These are phyloP conservation scores for Acaromyces ingoldii DNA, from an alignment of 1,284 basidiomycete genomes.

Conservation along the genomic window DNA sequence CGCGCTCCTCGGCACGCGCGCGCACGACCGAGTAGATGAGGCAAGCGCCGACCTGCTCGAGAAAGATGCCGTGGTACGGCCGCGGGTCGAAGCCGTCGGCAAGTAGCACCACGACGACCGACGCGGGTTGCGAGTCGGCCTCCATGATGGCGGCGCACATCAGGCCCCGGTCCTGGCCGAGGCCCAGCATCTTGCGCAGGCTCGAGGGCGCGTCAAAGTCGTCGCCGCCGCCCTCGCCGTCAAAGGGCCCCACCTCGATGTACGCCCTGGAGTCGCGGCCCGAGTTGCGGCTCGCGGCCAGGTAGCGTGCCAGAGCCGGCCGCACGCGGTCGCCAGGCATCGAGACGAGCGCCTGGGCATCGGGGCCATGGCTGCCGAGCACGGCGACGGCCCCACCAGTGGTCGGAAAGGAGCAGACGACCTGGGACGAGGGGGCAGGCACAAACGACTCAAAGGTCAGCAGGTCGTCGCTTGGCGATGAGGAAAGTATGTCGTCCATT, in stretches of 20 bases:
- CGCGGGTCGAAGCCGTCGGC: no score
- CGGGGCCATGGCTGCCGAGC: not conserved
- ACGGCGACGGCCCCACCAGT: not conserved
- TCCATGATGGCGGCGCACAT: not conserved
- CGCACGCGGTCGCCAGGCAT: not conserved
- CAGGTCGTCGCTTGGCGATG: not conserved
- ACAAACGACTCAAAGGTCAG: not conserved
- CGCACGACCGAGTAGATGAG: constrained; percentile 1
- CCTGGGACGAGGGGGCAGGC: not conserved
- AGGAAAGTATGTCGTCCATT: not conserved
- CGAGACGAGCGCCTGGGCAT: not conserved
- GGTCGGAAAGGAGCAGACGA: constrained; percentile 2
- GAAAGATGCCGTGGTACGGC: constrained; percentile 1
- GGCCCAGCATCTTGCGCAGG: not conserved
- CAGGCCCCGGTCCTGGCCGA: not conserved
- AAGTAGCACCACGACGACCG: not conserved
- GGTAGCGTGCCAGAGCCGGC: constrained; percentile 1
- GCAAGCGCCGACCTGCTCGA: constrained; percentile 8
- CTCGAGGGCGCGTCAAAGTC: not conserved
- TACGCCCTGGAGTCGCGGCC: not conserved
- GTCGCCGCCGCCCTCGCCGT: not conserved
- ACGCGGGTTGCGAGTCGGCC: constrained; percentile 3
- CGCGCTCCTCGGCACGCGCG: constrained; percentile 6
- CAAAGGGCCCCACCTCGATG: not conserved
- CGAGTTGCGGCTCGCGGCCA: not conserved